Conservation (phyloP, 768 basidiomycete genomes). For the Suillus subluteus region DNA sequence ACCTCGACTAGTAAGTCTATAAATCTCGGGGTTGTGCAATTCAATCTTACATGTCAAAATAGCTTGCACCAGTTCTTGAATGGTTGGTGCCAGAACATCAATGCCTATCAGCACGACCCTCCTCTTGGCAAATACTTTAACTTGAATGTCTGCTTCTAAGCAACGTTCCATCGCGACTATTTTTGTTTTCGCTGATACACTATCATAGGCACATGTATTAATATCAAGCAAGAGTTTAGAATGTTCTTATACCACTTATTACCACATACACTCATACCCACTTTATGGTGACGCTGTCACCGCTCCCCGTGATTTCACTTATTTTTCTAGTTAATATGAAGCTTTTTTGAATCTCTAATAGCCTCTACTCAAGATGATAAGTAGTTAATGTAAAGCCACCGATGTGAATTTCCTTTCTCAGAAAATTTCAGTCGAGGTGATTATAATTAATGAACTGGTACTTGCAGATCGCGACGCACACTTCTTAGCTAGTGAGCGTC, state of each 20-base stretch:
- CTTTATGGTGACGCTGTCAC: background rate
- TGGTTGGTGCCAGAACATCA: constrained; percentile 66
- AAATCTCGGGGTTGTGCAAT: background rate
- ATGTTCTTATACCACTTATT: background rate
- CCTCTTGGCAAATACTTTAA: constrained; percentile 72
- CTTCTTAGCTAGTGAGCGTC: constrained; percentile 4
- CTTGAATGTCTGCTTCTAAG: constrained; percentile 42
- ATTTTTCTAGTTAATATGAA: constrained; percentile 8
- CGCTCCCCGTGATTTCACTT: constrained; percentile 2
- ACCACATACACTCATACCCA: background rate
- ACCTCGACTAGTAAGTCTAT: constrained; percentile 77
- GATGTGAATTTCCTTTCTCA: constrained; percentile 25
- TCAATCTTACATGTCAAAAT: constrained; percentile 9
- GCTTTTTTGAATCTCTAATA: background rate
- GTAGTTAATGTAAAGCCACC: constrained; percentile 27
- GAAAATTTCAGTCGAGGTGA: constrained; percentile 14
- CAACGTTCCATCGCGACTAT: background rate
- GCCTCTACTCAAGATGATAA: background rate
- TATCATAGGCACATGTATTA: background rate
- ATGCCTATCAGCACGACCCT: constrained; percentile 48
- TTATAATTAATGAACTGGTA: constrained; percentile 10
- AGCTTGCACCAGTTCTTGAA: constrained; percentile 75
- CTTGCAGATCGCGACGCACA: constrained; percentile 4
- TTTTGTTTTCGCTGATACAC: background rate
- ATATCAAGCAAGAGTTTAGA: background rate